A percentile compares a stretch with the other conserved stretches of the same genome.
Conservation (phyloP, 768 basidiomycete species). For the Mycena vulgaris region DNA sequence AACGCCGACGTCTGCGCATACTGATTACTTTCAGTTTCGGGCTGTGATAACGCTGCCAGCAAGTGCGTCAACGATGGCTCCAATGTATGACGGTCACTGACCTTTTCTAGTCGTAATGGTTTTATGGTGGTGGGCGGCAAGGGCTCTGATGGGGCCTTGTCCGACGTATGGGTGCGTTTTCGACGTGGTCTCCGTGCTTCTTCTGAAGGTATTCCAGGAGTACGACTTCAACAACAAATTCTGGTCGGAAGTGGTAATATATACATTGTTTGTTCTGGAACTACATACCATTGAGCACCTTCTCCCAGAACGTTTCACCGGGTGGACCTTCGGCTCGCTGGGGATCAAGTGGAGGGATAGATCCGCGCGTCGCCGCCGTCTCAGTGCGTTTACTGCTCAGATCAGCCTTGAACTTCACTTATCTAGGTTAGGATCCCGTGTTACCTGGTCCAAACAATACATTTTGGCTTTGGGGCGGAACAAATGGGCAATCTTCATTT, state of each 20-base stretch:
- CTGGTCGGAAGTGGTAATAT: conserved; percentile 71
- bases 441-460: conserved; percentile 76
- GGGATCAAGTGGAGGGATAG: conserved; percentile 84
- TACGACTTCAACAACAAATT: conserved; percentile 84
- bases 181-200: not conserved
- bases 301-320: conserved; percentile 53
- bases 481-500: conserved; percentile 65
- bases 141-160: conserved; percentile 68
- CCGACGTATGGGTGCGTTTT: conserved; percentile 85
- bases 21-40: conserved; percentile 44
- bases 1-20: no score
- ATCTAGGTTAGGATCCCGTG: conserved; percentile 56
- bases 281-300: not conserved
- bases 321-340: conserved; percentile 75
- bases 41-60: conserved; percentile 84
- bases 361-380: conserved; percentile 61
- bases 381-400: conserved; percentile 11
- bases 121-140: conserved; percentile 84
- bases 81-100: conserved; percentile 31
- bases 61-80: conserved; percentile 69
- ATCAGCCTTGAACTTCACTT: not conserved
- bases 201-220: conserved; percentile 63
- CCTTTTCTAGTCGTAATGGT: conserved; percentile 72
- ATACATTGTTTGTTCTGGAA: not conserved
- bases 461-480: conserved; percentile 83